phyloP scores from a whole-genome alignment of 2,329 filamentous ascomycete species.

The Alternaria alternata region DNA sequence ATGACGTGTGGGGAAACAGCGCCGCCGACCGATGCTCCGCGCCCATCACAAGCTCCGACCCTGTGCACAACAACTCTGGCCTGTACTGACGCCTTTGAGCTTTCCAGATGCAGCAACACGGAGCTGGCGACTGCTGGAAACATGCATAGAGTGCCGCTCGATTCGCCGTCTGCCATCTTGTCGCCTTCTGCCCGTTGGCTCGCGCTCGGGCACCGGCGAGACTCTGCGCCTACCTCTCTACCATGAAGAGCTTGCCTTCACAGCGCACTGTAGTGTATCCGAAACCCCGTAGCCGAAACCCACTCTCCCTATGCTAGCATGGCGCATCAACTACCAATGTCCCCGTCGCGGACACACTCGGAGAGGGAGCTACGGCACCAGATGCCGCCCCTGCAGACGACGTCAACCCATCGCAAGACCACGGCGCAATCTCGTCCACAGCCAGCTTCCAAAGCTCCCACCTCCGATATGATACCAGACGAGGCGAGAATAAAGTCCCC shows the following conservation, averaged over 20 bases:
- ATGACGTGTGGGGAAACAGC: slow-evolving; percentile 35
- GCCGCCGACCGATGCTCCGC: slow-evolving; percentile 5
- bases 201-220: slow-evolving; percentile 27
- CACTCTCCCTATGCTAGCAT: slow-evolving; percentile 17
- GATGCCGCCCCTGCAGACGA: slow-evolving; percentile 37
- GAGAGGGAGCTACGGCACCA: slow-evolving; percentile 42
- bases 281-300: too few species aligned
- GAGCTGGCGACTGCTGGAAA: slow-evolving; percentile 16
- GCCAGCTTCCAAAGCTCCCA: slow-evolving; percentile 16
- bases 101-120: slow-evolving; percentile 16
- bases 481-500: slow-evolving; percentile 26
- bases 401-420: slow-evolving; percentile 28
- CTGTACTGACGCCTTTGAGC: background rate
- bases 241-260: slow-evolving; percentile 26
- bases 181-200: slow-evolving; percentile 19
- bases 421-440: slow-evolving; percentile 24
- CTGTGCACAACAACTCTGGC: background rate
- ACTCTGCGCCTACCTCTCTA: slow-evolving; percentile 28
- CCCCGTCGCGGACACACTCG: slow-evolving; percentile 26
- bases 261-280: too few species aligned
- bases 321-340: slow-evolving; percentile 30
- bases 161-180: slow-evolving; percentile 4
- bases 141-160: slow-evolving; percentile 29
- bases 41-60: slow-evolving; percentile 3
- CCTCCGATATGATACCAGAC: slow-evolving; percentile 23